Evolutionary conservation across 805 yeast species (phyloP).

Genomic region (Schizosaccharomyces lindneri): DNA sequence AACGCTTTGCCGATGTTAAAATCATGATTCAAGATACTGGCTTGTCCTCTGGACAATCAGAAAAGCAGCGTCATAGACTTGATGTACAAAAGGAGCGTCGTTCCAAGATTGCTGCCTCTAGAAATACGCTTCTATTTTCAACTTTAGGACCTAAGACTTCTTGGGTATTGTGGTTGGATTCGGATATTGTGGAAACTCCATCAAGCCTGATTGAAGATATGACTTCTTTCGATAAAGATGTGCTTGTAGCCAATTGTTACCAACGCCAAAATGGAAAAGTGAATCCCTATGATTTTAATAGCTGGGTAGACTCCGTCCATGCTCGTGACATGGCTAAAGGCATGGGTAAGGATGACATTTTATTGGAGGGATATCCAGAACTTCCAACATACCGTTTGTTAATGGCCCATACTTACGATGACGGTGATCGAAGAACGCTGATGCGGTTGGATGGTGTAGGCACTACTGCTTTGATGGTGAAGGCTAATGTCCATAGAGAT

Average conservation of each 20-base stretch:
- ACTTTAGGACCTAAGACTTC: conserved; percentile 71
- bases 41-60: conserved; percentile 46
- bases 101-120: conserved; percentile 72
- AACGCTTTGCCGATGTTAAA: conserved; percentile 62
- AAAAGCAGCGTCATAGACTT: conserved; percentile 67
- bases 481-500: conserved; percentile 94
- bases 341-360: conserved; percentile 68
- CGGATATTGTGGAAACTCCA: conserved; percentile 83
- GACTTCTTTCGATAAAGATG: conserved; percentile 63
- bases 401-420: conserved; percentile 66
- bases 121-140: conserved; percentile 76
- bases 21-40: conserved; percentile 71
- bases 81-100: conserved; percentile 73
- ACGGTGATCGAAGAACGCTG: conserved; percentile 32
- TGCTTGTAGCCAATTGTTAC: conserved; percentile 77
- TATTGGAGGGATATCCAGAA: conserved; percentile 85
- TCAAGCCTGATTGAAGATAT: conserved; percentile 62
- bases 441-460: conserved; percentile 93
- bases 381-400: conserved; percentile 82
- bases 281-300: conserved; percentile 85
- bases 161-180: conserved; percentile 93
- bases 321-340: conserved; percentile 50
- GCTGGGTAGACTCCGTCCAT: conserved; percentile 54
- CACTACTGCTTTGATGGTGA: conserved; percentile 85
- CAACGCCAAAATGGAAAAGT: conserved; percentile 45